These are phyloP conservation scores for Albophoma yamanashiensis DNA, from an alignment of 2,329 filamentous ascomycete genomes.

Conservation along the genomic window DNA sequence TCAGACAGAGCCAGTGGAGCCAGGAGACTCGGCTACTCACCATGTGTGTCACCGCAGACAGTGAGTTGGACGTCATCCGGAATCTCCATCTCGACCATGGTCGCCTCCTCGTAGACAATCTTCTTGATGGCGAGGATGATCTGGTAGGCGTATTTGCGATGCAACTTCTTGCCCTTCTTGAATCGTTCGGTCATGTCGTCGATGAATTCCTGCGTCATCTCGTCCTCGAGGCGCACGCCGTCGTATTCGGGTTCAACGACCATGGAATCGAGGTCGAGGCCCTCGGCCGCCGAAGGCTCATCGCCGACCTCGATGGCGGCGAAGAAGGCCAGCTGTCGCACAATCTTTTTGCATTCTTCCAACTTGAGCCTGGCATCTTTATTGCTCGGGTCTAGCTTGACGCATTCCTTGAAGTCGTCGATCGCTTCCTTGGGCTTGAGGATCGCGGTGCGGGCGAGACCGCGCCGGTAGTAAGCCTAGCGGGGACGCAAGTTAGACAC, in stretches of 20 bases:
- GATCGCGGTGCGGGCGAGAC: constrained; percentile 84
- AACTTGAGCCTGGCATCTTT: constrained; percentile 86
- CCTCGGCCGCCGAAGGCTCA: constrained; percentile 84
- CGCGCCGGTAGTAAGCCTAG: constrained; percentile 89
- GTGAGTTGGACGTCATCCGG: constrained; percentile 70
- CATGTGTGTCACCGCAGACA: constrained; percentile 95
- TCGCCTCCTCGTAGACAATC: constrained; percentile 82
- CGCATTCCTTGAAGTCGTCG: constrained; percentile 84
- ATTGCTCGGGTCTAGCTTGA: constrained; percentile 77
- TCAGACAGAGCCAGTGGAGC: not conserved
- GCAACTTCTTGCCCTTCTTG: constrained; percentile 90
- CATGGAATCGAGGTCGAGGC: constrained; percentile 80
- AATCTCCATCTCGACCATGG: constrained; percentile 90
- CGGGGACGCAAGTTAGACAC: not conserved
- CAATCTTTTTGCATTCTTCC: constrained; percentile 88
- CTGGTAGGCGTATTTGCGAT: constrained; percentile 95
- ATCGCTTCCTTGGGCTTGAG: constrained; percentile 80
- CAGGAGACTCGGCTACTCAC: constrained; percentile 32
- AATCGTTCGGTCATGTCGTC: constrained; percentile 96
- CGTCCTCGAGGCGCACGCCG: constrained; percentile 61
- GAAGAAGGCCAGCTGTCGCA: constrained; percentile 85
- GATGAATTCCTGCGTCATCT: constrained; percentile 95
- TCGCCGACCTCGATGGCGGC: constrained; percentile 91
- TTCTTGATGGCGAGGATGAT: constrained; percentile 87
- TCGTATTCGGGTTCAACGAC: constrained; percentile 76